Base-by-base conservation (phyloP, 1,139 yeast species). In the Cylindricascospora bacillispora region DNA sequence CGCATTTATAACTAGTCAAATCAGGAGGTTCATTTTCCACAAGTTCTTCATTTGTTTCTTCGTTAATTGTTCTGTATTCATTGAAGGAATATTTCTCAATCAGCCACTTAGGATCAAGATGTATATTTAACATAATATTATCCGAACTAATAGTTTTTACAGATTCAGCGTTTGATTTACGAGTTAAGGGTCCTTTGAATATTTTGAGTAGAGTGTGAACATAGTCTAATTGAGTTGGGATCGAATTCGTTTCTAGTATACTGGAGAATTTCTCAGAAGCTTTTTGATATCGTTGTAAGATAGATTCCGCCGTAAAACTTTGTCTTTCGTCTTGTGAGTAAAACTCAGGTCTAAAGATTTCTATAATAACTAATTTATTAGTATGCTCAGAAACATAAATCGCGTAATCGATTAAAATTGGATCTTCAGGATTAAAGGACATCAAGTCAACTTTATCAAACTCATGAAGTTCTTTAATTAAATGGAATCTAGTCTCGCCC, bases 1-100 rank as follows among this genome's bases (percentile, higher is more conserved):
- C 49, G n/a, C 35, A 26, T 5, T 32, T 35, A 24, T 40, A 46
- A 39, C 71, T 70, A 14, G 59, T 60, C 37, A 48, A 52, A 31
- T 67, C 57, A 4, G 85, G 82, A 1, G 93, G 92, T 2, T 70
- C 65, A 36, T 66, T 63, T 22, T 65, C 67, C 15, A 59, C 52
- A 14, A 26, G 5, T 17, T 9, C 5, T 5, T 25, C 28, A 9
- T 25, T 29, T 4, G 55, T 54, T 9, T 59, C 61, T 3, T 57
- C 56, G 19, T 59, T 56, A 5, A 59, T 56, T 10, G 60, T 63
- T 3, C 57, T 49, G 25, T 31, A 29, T n/a, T 35, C 20, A 13
- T 35, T 35, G 16, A 65, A 59, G 5, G 56, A 56, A 24, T 75
- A 57, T 32, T 61, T 65, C 1, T 62, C 44, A 4, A 63, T 49